A percentile compares a stretch with the other conserved stretches of the same genome.
Evolutionary conservation across 805 yeast species (phyloP).

Genomic region (Starmerella asiatica): DNA sequence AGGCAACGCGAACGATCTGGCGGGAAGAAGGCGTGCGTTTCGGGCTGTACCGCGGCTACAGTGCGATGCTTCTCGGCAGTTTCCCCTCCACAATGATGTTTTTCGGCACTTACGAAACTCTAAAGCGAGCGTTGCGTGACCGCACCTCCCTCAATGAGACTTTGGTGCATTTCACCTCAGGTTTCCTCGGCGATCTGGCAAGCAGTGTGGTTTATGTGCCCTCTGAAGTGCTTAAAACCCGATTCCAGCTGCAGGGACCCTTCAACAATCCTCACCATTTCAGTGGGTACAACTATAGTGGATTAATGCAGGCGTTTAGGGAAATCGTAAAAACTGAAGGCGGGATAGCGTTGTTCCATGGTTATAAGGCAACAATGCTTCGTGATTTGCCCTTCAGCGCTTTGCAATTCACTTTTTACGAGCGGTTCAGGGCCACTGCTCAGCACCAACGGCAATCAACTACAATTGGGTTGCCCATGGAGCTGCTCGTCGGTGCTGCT

Average conservation of each 20-base stretch:
- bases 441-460: constrained; percentile 22
- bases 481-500: constrained; percentile 78
- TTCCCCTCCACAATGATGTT: constrained; percentile 92
- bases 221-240: constrained; percentile 82
- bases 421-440: constrained; percentile 36
- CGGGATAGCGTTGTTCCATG: constrained; percentile 59
- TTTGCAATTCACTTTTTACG: constrained; percentile 90
- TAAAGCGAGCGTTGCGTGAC: constrained; percentile 57
- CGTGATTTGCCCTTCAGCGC: constrained; percentile 95
- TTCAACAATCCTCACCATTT: constrained; percentile 64
- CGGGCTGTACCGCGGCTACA: constrained; percentile 86
- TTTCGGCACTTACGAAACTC: constrained; percentile 75
- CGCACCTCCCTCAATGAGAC: constrained; percentile 63
- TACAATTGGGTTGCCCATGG: constrained; percentile 35
- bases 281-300: constrained; percentile 76
- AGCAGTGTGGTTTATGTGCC: constrained; percentile 88
- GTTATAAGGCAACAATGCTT: constrained; percentile 84
- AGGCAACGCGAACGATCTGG: constrained; percentile 64
- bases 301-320: constrained; percentile 54
- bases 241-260: constrained; percentile 85
- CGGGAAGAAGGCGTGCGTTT: constrained; percentile 69
- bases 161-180: constrained; percentile 64
- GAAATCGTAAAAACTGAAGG: constrained; percentile 65
- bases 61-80: constrained; percentile 76
- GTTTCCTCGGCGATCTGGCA: constrained; percentile 86